Conservation (phyloP, 164 flowering plant genomes). For the Piper betle region DNA sequence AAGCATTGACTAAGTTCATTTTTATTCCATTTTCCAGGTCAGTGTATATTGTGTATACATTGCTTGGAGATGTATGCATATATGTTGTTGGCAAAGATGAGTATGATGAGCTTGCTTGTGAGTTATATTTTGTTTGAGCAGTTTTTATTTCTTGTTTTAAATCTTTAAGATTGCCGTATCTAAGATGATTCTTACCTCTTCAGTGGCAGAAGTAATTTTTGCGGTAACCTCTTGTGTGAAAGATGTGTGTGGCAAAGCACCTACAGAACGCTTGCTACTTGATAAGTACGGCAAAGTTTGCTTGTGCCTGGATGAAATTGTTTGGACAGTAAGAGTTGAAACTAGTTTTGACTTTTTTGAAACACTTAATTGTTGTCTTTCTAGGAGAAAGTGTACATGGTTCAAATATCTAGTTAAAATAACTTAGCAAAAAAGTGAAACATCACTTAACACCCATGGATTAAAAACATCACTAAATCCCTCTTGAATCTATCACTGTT, state of each 20-base stretch:
- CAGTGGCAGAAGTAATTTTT: slow-evolving; percentile 83
- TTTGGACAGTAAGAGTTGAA: slow-evolving; percentile 55
- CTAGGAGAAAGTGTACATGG: no score
- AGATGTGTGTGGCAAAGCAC: slow-evolving; percentile 92
- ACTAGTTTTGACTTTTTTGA: neutral
- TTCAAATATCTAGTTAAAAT: no score
- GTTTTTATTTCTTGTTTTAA: neutral
- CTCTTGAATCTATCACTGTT: no score
- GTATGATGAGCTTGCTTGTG: slow-evolving; percentile 96
- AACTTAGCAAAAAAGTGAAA: no score
- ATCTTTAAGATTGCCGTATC: neutral
- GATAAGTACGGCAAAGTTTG: slow-evolving; percentile 91
- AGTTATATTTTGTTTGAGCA: slow-evolving; percentile 15
- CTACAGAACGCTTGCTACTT: slow-evolving; percentile 84
- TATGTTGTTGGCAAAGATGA: slow-evolving; percentile 94
- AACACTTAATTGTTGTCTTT: neutral
- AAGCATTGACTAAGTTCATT: neutral
- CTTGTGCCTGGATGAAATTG: slow-evolving; percentile 83
- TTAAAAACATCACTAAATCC: no score
- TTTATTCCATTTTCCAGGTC: slow-evolving; percentile 38
- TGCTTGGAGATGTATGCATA: slow-evolving; percentile 88
- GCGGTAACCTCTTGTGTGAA: slow-evolving; percentile 77
- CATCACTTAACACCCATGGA: no score
- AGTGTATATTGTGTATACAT: slow-evolving; percentile 88
- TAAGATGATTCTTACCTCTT: slow-evolving; percentile 10